A percentile compares a stretch with the other conserved stretches of the same genome.
phyloP scores from a whole-genome alignment of 768 basidiomycete species.

The Suillus paluster region DNA sequence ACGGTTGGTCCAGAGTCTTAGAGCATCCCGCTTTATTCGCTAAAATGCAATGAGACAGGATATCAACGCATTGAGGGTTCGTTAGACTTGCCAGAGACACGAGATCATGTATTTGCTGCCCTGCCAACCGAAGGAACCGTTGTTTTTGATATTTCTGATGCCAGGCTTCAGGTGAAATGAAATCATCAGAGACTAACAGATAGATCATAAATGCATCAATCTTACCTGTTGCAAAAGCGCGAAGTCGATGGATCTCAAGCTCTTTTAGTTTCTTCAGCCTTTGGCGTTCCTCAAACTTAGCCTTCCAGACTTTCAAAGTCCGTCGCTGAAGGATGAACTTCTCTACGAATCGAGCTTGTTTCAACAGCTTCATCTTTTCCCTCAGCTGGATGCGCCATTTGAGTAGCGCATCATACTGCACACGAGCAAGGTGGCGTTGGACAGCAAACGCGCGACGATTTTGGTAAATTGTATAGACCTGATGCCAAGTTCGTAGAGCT shows the following conservation, averaged over 20 bases:
- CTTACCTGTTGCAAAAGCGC: constrained; percentile 33
- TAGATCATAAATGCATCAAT: constrained; percentile 20
- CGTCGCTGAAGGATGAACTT: constrained; percentile 54
- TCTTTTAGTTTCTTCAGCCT: constrained; percentile 49
- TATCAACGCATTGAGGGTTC: neutral
- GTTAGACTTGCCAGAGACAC: constrained; percentile 43
- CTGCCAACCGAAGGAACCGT: constrained; percentile 47
- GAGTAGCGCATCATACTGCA: constrained; percentile 50
- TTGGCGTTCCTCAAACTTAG: constrained; percentile 46
- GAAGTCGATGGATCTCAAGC: constrained; percentile 44
- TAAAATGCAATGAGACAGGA: constrained; percentile 29
- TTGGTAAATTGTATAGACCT: constrained; percentile 45
- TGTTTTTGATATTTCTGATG: constrained; percentile 40
- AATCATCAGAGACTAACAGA: constrained; percentile 12
- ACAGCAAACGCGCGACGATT: constrained; percentile 53
- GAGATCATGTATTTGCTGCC: constrained; percentile 44
- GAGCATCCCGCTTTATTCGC: constrained; percentile 53
- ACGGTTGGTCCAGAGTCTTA: constrained; percentile 70
- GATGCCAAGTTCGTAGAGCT: constrained; percentile 51
- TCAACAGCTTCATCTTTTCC: constrained; percentile 49
- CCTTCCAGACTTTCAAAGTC: constrained; percentile 54
- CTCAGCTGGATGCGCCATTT: constrained; percentile 62
- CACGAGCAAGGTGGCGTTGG: constrained; percentile 37
- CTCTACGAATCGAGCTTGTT: constrained; percentile 58
- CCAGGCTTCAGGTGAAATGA: constrained; percentile 48